Conservation (phyloP, 1,139 yeast species). For the Candida sp. region DNA sequence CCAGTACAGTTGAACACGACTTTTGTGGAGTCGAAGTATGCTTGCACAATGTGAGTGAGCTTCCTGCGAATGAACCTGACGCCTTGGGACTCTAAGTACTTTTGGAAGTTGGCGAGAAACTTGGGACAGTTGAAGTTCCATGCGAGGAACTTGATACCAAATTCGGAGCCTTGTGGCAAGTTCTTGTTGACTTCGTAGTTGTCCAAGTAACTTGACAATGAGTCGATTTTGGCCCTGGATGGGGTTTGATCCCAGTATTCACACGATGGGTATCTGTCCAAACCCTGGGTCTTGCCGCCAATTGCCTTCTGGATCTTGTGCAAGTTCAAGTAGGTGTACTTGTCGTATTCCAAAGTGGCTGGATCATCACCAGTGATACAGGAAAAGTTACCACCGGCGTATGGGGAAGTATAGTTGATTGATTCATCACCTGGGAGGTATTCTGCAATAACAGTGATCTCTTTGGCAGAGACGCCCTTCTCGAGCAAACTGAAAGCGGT, state of each 20-base stretch:
- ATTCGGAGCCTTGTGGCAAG: slow-evolving; percentile 52
- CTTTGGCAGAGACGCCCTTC: slow-evolving; percentile 44
- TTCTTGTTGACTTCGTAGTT: slow-evolving; percentile 37
- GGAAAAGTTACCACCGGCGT: slow-evolving; percentile 80
- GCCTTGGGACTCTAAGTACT: slow-evolving; percentile 46
- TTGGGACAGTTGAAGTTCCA: slow-evolving; percentile 75
- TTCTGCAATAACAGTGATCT: slow-evolving; percentile 65
- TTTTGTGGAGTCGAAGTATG: slow-evolving; percentile 41
- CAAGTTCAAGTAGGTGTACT: slow-evolving; percentile 56
- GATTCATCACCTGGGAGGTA: slow-evolving; percentile 77
- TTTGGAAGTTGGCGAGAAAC: slow-evolving; percentile 50
- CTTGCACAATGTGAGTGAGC: slow-evolving; percentile 58
- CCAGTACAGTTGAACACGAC: slow-evolving; percentile 75
- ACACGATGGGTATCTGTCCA: slow-evolving; percentile 54
- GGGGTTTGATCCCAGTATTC: slow-evolving; percentile 61
- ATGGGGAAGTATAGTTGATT: slow-evolving; percentile 73
- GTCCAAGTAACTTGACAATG: slow-evolving; percentile 49
- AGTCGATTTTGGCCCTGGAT: slow-evolving; percentile 41
- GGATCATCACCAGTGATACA: slow-evolving; percentile 65
- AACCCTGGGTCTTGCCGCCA: slow-evolving; percentile 58
- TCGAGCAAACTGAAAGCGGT: slow-evolving; percentile 60
- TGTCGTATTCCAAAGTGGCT: slow-evolving; percentile 55
- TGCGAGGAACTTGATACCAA: slow-evolving; percentile 57
- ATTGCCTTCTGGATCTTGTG: slow-evolving; percentile 43
- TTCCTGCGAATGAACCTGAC: slow-evolving; percentile 50